Evolutionary conservation across 768 basidiomycete species (phyloP).

Genomic region (Suillus spraguei): DNA sequence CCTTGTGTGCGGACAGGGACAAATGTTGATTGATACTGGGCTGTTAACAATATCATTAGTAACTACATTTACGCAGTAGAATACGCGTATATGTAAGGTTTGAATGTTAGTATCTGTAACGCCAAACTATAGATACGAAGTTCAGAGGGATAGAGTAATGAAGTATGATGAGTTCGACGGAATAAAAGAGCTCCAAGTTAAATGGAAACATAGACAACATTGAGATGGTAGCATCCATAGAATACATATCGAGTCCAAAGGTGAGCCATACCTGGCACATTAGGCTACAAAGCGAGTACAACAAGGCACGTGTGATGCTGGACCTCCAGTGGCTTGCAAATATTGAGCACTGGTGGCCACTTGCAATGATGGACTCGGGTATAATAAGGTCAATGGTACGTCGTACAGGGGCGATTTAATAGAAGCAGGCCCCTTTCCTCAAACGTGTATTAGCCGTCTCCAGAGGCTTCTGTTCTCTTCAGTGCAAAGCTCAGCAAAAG

Average conservation of each 20-base stretch:
- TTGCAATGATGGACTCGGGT: neutral
- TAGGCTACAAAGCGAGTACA: neutral
- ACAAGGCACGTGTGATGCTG: neutral
- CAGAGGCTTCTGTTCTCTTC: neutral
- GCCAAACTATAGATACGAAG: neutral
- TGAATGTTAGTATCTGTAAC: neutral
- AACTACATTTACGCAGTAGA: neutral
- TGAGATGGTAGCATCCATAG: neutral
- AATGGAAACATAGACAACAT: neutral
- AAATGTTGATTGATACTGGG: slow-evolving; percentile 25
- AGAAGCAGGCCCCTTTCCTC: neutral
- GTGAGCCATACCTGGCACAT: neutral
- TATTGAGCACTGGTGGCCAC: neutral
- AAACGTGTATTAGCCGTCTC: neutral
- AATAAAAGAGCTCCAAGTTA: neutral
- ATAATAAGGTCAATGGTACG: neutral
- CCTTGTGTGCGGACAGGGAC: slow-evolving; percentile 54
- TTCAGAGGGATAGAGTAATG: neutral
- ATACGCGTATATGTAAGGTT: neutral
- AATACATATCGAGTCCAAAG: neutral
- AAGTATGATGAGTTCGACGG: neutral
- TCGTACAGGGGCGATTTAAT: neutral
- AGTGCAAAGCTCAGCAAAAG: neutral
- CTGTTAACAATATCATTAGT: neutral
- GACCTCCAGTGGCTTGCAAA: neutral